These are phyloP conservation scores for Chlamydomonas sphaeroides DNA, from an alignment of 139 green algal species.

Conservation along the genomic window DNA sequence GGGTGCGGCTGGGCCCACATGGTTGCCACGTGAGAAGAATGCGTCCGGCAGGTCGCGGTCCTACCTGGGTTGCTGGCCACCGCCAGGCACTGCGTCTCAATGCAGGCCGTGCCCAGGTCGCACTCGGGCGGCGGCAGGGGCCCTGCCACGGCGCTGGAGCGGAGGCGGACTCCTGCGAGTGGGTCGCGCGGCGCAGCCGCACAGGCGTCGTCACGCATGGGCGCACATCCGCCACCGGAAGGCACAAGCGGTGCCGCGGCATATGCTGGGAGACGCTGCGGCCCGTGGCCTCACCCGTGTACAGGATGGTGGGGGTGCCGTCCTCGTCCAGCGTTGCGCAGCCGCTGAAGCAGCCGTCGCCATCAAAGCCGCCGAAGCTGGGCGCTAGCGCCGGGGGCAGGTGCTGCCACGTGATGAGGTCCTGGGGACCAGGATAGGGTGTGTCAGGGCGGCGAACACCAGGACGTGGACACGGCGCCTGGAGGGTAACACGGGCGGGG, in stretches of 20 bases:
- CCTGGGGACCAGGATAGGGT: too few species aligned
- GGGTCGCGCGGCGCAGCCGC: too few species aligned
- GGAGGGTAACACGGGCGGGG: too few species aligned
- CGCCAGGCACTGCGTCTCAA: constrained; percentile 79
- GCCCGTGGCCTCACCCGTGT: constrained; percentile 65
- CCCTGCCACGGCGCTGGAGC: constrained; percentile 61
- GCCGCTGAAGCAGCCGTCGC: constrained; percentile 74
- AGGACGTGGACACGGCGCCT: too few species aligned
- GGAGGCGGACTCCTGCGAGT: constrained; percentile 74
- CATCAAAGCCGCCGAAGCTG: constrained; percentile 64
- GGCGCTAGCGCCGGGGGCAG: constrained; percentile 73
- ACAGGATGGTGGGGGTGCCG: constrained; percentile 67
- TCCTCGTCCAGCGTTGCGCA: constrained; percentile 61
- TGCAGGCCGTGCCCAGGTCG: constrained; percentile 73
- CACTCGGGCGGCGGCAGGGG: constrained; percentile 53
- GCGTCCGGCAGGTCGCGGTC: too few species aligned
- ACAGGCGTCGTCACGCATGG: too few species aligned
- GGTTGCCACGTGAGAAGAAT: too few species aligned
- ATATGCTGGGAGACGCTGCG: too few species aligned
- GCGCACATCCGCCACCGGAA: too few species aligned
- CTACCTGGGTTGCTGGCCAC: constrained; percentile 51
- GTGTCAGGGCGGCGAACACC: too few species aligned
- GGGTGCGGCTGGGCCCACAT: too few species aligned
- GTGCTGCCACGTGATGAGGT: constrained; percentile 79
- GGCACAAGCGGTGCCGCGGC: too few species aligned